Evolutionary conservation across 1,139 yeast genomes (phyloP).

Genomic region (Tardiomyces blankii): DNA sequence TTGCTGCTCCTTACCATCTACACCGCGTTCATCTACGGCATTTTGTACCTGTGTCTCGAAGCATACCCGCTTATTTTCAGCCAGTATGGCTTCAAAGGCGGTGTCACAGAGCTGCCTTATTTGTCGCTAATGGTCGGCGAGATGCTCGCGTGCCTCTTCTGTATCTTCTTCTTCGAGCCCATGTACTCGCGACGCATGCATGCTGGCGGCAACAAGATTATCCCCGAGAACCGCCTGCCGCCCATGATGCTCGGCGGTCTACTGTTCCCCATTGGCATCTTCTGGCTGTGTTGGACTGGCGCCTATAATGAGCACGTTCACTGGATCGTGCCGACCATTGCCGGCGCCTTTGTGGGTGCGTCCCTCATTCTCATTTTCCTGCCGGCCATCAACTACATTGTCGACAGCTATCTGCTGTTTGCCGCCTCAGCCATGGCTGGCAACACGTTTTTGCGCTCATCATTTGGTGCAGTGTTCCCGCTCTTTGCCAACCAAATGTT

Average conservation of each 20-base stretch:
- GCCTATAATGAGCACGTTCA: slow-evolving; percentile 39
- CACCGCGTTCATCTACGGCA: slow-evolving; percentile 78
- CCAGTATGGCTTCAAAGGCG: slow-evolving; percentile 42
- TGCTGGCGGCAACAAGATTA: slow-evolving; percentile 26
- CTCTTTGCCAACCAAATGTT: slow-evolving; percentile 72
- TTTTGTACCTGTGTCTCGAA: slow-evolving; percentile 65
- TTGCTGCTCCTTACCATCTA: slow-evolving; percentile 57
- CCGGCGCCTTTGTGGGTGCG: slow-evolving; percentile 61
- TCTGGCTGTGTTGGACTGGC: slow-evolving; percentile 87
- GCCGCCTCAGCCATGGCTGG: slow-evolving; percentile 93
- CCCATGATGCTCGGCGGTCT: slow-evolving; percentile 64
- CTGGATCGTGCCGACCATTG: slow-evolving; percentile 33
- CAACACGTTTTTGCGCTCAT: slow-evolving; percentile 73
- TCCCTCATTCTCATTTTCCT: slow-evolving; percentile 69
- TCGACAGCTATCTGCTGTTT: slow-evolving; percentile 64
- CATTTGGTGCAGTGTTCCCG: slow-evolving; percentile 68
- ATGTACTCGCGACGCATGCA: slow-evolving; percentile 3
- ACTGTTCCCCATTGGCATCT: slow-evolving; percentile 60
- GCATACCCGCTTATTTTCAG: slow-evolving; percentile 71
- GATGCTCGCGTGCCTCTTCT: slow-evolving; percentile 21
- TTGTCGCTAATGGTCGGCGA: slow-evolving; percentile 41
- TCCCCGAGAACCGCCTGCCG: slow-evolving; percentile 71
- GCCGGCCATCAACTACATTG: slow-evolving; percentile 67
- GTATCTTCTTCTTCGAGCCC: slow-evolving; percentile 13
- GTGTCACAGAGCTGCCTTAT: slow-evolving; percentile 36